These are phyloP conservation scores for Hygrophila difformis DNA, from an alignment of 257 asterid genomes.

Conservation along the genomic window DNA sequence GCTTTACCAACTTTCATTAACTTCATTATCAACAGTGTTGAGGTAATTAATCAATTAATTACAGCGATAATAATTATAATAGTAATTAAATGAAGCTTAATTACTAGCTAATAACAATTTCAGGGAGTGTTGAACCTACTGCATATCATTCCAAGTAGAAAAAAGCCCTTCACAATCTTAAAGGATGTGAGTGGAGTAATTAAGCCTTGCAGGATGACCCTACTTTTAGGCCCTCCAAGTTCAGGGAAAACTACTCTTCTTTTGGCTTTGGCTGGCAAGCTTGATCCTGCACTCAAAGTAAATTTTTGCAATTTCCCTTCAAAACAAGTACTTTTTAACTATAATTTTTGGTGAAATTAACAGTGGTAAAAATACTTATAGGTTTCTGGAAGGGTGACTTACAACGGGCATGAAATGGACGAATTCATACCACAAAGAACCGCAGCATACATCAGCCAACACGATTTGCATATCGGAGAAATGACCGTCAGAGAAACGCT, in stretches of 20 bases:
- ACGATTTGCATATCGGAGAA: constrained; percentile 60
- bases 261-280: constrained; percentile 66
- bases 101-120: too few species aligned
- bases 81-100: too few species aligned
- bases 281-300: constrained; percentile 44
- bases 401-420: constrained; percentile 47
- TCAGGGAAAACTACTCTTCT: constrained; percentile 49
- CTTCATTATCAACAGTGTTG: constrained; percentile 31
- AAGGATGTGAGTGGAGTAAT: constrained; percentile 57
- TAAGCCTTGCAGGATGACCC: constrained; percentile 56
- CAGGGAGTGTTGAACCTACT: constrained; percentile 33
- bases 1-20: constrained; percentile 42
- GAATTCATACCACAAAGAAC: constrained; percentile 61
- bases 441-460: constrained; percentile 61
- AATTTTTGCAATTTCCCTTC: not conserved
- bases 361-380: not conserved
- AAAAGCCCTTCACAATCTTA: constrained; percentile 45
- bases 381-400: constrained; percentile 41
- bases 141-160: constrained; percentile 35
- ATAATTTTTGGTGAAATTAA: too few species aligned
- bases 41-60: constrained; percentile 33
- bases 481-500: constrained; percentile 76
- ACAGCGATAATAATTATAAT: too few species aligned
- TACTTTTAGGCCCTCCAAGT: constrained; percentile 64
- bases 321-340: too few species aligned